Conservation (phyloP, 176 grass and related monocot genomes). For the Cymbopogon citratus region DNA sequence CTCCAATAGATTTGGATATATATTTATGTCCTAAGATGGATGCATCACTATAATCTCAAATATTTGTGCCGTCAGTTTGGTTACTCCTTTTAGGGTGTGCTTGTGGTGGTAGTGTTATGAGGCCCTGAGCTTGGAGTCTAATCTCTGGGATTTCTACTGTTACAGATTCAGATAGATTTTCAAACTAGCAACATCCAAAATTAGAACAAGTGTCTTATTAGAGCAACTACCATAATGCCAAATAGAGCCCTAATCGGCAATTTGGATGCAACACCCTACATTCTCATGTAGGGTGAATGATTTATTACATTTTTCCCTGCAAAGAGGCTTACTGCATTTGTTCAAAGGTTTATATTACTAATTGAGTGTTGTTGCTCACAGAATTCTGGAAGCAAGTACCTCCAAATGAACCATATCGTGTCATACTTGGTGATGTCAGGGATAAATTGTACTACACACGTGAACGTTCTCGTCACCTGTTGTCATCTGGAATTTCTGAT, state of each 20-base stretch:
- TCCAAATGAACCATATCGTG: constrained; percentile 92
- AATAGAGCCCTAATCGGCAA: background rate
- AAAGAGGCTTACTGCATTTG: constrained; percentile 5
- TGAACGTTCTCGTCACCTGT: constrained; percentile 73
- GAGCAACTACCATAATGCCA: background rate
- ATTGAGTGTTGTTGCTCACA: constrained; percentile 35
- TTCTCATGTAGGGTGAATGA: background rate
- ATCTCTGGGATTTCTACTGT: background rate
- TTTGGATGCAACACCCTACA: background rate
- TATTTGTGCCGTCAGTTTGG: background rate
- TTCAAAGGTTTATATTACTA: background rate
- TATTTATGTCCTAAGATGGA: background rate
- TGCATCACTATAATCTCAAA: background rate
- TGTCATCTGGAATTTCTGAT: constrained; percentile 67
- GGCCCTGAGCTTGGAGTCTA: background rate
- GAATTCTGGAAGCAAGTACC: constrained; percentile 99
- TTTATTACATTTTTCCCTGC: background rate
- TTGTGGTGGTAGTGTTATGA: background rate
- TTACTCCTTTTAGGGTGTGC: background rate
- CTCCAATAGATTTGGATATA: background rate
- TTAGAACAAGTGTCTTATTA: background rate
- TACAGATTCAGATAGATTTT: background rate
- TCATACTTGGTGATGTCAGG: constrained; percentile 92
- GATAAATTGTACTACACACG: constrained; percentile 87
- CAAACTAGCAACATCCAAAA: background rate